Base-by-base conservation (phyloP, 371 early-diverging fungal genomes). In the Ordospora colligata region DNA sequence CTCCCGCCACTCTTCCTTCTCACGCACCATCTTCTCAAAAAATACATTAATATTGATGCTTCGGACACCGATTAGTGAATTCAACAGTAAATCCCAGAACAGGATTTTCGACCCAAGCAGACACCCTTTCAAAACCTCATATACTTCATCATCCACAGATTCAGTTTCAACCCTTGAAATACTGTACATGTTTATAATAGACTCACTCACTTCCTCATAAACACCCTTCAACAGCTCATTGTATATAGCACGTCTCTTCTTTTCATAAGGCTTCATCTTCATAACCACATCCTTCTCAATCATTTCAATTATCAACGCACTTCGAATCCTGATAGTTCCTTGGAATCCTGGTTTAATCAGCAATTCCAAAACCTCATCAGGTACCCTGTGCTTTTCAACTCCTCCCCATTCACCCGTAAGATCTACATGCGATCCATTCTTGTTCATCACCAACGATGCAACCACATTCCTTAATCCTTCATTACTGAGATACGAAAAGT, bases 31-130 rank as follows among this genome's bases (percentile, higher is more conserved):
- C 44, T 64, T 58, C 42, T 62, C 63, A 11, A 75, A 19, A 25
- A 75, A 75, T 50, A 69, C 44, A n/a, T 44, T 51, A 21, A 75
- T 32, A 1, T 69, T 54, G 10, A 75, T 40, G 47, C 68, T 69
- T 25, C 58, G 58, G 23, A 64, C 63, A 9, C 21, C 47, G n/a
- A 67, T 23, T 8, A 75, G 22, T 0, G 69, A 45, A 8, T 67
- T 44, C 19, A 44, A n/a, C 11, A 75, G 23, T 27, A 75, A 1
- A 25, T 49, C 42, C 52, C 49, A 45, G 42, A 69, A 75, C 32
- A 63, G 44, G 58, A 1, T 5, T 22, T 1, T 14, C 1, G 27
- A 17, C 12, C 47, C 27, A 45, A 64, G 50, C 14, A 75, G 14
- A 2, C 58, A 32, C 12, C 17, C 42, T 6, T 25, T 8, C 5